Base-by-base conservation (phyloP, 192 early-diverging fungal genomes). In the Podila epigama region DNA sequence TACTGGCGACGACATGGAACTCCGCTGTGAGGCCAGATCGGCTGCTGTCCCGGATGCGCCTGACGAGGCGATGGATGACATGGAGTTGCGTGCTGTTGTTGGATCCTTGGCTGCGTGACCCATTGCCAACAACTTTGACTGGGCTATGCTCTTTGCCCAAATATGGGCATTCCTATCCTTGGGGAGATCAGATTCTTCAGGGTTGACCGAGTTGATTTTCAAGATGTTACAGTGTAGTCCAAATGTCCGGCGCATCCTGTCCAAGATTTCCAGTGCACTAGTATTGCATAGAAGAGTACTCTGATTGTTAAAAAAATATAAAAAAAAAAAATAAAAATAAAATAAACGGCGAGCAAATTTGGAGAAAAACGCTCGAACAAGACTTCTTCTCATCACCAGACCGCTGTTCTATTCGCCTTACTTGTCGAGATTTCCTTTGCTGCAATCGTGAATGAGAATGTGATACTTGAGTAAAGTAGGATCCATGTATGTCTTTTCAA, bases 391-490 rank as follows among this genome's bases (percentile, higher is more conserved):
- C 12, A n/a, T n/a, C n/a, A n/a, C n/a, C n/a, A n/a, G n/a, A n/a
- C n/a, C n/a, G n/a, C n/a, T n/a, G n/a, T n/a, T n/a, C n/a, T n/a
- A 1, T 9, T 48, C n/a, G 12, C 36, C 70, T 75, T 83, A 81
- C 90, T 84, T 89, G 66, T 67, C 87, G 11, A 87, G 31, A 31
- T 78, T 82, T 29, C 85, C 75, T 55, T 68, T 70, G 31, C 86
- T 65, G 22, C 85, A 86, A 65, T 99, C 97, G 73, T 99, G 95
- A 7, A 98, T 69, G 18, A 99, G 72, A 31, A 98, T 73, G 66
- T 92, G 94, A 75, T 92, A 92, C 54, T 92, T 86, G n/a, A 96
- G 69, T 34, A 96, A 69, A 58, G 86, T 87, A 9, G 91, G 84
- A n/a, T 95, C 95, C 57, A 95, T 81, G 78, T 85, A 97, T 13